Conservation (phyloP, 345 rosid genomes). For the Eucalyptus decipiens region DNA sequence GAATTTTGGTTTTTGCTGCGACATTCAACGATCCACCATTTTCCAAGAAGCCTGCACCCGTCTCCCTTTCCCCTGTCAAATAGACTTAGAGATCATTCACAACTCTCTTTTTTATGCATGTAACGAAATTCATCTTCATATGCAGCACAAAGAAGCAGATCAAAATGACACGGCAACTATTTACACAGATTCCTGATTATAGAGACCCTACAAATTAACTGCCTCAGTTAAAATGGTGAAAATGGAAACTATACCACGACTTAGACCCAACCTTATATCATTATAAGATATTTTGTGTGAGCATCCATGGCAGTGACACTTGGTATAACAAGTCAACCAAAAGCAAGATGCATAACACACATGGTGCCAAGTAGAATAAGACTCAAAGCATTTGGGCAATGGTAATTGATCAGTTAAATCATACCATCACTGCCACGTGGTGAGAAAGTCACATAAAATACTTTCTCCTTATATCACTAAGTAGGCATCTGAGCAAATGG, state of each 20-base stretch:
- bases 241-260: neutral
- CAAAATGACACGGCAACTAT: neutral
- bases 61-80: constrained; percentile 35
- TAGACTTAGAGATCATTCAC: neutral
- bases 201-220: neutral
- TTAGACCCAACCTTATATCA: neutral
- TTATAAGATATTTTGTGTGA: neutral
- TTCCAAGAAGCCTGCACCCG: constrained; percentile 5
- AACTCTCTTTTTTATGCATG: neutral
- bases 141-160: neutral
- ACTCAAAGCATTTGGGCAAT: neutral
- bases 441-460: neutral
- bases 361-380: neutral
- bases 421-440: neutral
- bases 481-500: neutral
- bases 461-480: neutral
- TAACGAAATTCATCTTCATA: neutral
- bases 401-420: neutral
- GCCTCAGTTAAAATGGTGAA: neutral
- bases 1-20: constrained; percentile 47
- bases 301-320: neutral
- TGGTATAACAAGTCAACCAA: neutral
- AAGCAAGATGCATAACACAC: neutral
- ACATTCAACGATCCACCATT: constrained; percentile 24
- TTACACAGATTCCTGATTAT: neutral